These are phyloP conservation scores for Nitzschia palea DNA, from an alignment of 108 stramenopile species.

Conservation along the genomic window DNA sequence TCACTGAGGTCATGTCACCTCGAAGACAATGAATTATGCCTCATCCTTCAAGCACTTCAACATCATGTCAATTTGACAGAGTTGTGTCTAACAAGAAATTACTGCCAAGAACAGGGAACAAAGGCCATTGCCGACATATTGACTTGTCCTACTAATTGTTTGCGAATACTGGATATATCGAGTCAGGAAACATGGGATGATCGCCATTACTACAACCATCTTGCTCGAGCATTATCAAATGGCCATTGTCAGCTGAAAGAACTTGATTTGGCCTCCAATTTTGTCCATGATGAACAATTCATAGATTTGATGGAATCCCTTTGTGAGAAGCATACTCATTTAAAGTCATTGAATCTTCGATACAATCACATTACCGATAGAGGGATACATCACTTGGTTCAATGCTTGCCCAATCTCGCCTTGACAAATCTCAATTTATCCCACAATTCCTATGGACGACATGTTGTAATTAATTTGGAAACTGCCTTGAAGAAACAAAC, in stretches of 20 bases:
- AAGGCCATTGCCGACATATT: not conserved
- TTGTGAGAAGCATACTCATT: not conserved
- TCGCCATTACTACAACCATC: slow-evolving; percentile 14
- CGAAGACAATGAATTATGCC: slow-evolving; percentile 11
- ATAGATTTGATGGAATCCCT: not conserved
- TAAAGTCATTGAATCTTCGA: not conserved
- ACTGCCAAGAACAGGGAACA: slow-evolving; percentile 8
- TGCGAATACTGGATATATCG: not conserved
- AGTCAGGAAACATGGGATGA: slow-evolving; percentile 19
- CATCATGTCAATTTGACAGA: not conserved
- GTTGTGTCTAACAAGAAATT: slow-evolving; percentile 14
- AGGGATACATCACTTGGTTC: not conserved
- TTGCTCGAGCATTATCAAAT: not conserved
- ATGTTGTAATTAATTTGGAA: not conserved
- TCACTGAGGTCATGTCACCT: slow-evolving; percentile 9
- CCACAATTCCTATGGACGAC: slow-evolving; percentile 2
- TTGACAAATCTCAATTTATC: not conserved
- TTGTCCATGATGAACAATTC: slow-evolving; percentile 16
- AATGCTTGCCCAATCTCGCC: not conserved
- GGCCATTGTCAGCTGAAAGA: not conserved
- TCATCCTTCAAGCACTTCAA: not conserved
- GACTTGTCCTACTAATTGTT: not conserved
- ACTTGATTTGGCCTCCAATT: slow-evolving; percentile 12
- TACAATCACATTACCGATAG: slow-evolving; percentile 13
- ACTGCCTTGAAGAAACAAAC: not conserved